Evolutionary conservation across 2,329 filamentous ascomycete genomes (phyloP), one percentile per base, ranked within the genome.

Genomic region (Metarhizium brunneum): DNA sequence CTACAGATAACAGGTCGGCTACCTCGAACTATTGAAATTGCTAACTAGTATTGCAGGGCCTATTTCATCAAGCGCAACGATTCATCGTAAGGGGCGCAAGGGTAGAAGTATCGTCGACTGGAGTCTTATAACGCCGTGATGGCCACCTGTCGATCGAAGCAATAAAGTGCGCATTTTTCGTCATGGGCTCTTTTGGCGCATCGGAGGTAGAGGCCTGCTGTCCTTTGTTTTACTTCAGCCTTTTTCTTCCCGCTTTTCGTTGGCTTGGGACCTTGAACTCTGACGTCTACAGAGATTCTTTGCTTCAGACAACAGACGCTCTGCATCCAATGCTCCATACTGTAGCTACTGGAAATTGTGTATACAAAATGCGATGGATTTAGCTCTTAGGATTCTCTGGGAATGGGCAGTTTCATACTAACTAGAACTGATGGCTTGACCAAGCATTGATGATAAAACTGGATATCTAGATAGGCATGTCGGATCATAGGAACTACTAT

Each of bases 51-150:
- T 10, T 32, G 43, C 35, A 84, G 81, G 71, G 78, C 81, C 35
- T 84, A 84, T 67, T 84, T 84, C 58, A 83, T 84, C 61, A 76
- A 73, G 60, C 73, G 75, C 58, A 83, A 82, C 59, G 71, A 78
- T 56, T 59, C 63, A 32, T 64, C 67, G 53, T 74, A 64, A 72
- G 11, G n/a, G n/a, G 20, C 10, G 10, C 10, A 54, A 45, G 25
- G n/a, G 4, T 18, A 52, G 6, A 30, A 35, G 11, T 8, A 36
- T 36, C 38, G 32, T 45, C 11, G 50, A 20, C 52, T 2, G 38
- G 30, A 47, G 20, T 6, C 25, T 32, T 25, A n/a, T 6, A 29
- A 29, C 35, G 13, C 8, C 10, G 14, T 6, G 14, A 38, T 36
- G 25, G 38, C 32, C 32, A 20, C 36, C n/a, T 48, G 45, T 48